A percentile compares a stretch with the other conserved stretches of the same genome.
phyloP scores from a whole-genome alignment of 2,329 filamentous ascomycete genomes.

The Exophiala spinifera region DNA sequence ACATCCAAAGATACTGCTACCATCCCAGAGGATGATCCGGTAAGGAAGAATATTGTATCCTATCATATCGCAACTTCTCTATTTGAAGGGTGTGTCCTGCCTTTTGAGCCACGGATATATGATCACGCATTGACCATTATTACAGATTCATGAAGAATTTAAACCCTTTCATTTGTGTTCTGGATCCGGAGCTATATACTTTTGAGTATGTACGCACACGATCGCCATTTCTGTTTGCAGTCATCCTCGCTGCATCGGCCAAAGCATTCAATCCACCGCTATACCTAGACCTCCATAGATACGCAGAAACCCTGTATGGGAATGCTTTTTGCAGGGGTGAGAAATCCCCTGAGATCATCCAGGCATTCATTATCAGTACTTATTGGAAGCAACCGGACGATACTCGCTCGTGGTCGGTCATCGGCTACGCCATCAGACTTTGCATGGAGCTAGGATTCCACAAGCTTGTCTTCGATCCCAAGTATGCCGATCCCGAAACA shows the following conservation, averaged over 20 bases:
- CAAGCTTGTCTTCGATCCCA: background rate
- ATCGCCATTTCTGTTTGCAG: constrained; percentile 39
- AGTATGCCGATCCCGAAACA: background rate
- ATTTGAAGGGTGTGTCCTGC: constrained; percentile 30
- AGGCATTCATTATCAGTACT: constrained; percentile 37
- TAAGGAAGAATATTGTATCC: constrained; percentile 31
- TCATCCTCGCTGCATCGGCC: constrained; percentile 36
- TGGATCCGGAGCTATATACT: constrained; percentile 40
- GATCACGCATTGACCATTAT: background rate
- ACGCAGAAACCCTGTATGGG: constrained; percentile 33
- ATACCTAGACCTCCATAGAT: constrained; percentile 31
- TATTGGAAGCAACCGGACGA: constrained; percentile 46
- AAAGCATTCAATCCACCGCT: constrained; percentile 39
- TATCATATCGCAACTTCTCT: constrained; percentile 32
- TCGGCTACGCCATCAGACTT: constrained; percentile 43
- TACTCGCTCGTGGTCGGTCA: constrained; percentile 39
- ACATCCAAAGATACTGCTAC: background rate
- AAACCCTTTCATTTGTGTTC: constrained; percentile 43
- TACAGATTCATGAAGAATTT: constrained; percentile 39
- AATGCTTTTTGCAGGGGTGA: constrained; percentile 34
- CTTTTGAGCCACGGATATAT: background rate
- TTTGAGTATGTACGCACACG: constrained; percentile 37
- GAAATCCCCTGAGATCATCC: constrained; percentile 41
- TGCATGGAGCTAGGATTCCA: constrained; percentile 36
- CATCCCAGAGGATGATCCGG: constrained; percentile 29